Conservation (phyloP, 169 alveolate genomes). For the Theileria annulata region DNA sequence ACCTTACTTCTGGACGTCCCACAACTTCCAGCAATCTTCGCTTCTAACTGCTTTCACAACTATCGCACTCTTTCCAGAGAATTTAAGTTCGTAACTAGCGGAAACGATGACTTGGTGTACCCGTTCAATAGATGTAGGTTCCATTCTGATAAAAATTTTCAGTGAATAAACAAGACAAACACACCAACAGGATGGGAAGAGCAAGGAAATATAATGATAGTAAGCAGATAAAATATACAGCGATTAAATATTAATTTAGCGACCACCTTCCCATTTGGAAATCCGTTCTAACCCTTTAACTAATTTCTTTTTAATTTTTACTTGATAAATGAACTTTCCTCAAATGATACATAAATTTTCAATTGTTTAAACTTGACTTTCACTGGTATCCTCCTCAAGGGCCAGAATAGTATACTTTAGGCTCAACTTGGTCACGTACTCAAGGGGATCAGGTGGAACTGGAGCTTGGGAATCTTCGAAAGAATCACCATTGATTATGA, state of each 20-base stretch:
- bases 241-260: constrained; percentile 19
- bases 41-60: constrained; percentile 74
- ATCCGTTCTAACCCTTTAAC: constrained; percentile 23
- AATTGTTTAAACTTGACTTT: constrained; percentile 1
- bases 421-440: constrained; percentile 44
- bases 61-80: constrained; percentile 53
- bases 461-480: constrained; percentile 8
- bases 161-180: constrained; percentile 70
- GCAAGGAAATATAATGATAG: constrained; percentile 69
- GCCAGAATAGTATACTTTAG: constrained; percentile 49
- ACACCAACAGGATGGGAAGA: constrained; percentile 76
- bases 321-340: not conserved
- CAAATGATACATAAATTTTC: constrained; percentile 1
- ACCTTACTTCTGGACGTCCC: constrained; percentile 78
- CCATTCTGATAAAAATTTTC: not conserved
- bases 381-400: constrained; percentile 48
- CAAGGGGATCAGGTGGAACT: not conserved
- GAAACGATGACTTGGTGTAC: constrained; percentile 69
- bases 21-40: constrained; percentile 81
- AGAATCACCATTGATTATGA: not conserved
- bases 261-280: constrained; percentile 54
- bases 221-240: constrained; percentile 5
- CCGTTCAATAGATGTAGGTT: constrained; percentile 73
- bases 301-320: too few relatives aligned
- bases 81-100: constrained; percentile 22